Evolutionary conservation across 192 early-diverging fungal genomes (phyloP), one percentile per base, ranked within the genome.

Genomic region (Gigaspora rosea): DNA sequence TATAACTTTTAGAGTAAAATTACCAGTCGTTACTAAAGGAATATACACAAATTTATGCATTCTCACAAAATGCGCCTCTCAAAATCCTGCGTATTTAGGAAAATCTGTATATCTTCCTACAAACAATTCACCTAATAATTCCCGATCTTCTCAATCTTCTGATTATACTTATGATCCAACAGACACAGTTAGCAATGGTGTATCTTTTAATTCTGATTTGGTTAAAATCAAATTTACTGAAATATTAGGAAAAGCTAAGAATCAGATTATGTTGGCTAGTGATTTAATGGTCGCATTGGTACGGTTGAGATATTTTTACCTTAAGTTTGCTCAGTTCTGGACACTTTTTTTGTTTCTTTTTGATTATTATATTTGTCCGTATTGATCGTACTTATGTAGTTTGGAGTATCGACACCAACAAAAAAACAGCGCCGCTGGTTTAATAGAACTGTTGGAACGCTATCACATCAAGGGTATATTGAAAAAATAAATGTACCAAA

Each of bases 281-380:
- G 90, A 90, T 78, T 64, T 91, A 47, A 85, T 83, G 62, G 83
- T 83, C 20, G 86, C 86, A 12, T 81, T 91, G 81, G 88, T 90
- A 82, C 41, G 85, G 56, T 11, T 13, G 46, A 52, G 15, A 15
- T 18, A 56, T 56, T 56, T 56, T 73, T 64, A 16, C n/a, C 3
- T 52, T 8, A 50, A 35, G 50, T 15, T 36, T 32, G 79, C 48
- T 46, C 41, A 41, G 7, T 41, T 41, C 41, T 41, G 41, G 6
- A 8, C 41, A 12, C 7, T 46, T 46, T 68, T 4, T n/a, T 54
- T 3, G 13, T 54, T 16, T 54, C 18, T 54, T 18, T 18, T 56
- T 56, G 18, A 13, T 4, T 18, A 18, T 56, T 56, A n/a, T 56
- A 56, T 56, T 54, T 13, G 13, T 18, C 52, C 18, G 2, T 18